Percentiles rank a stretch among this genome's conserved stretches.
These are phyloP conservation scores for Pestalotiopsis sp. DNA, from an alignment of 2,329 filamentous ascomycete species.

Conservation along the genomic window DNA sequence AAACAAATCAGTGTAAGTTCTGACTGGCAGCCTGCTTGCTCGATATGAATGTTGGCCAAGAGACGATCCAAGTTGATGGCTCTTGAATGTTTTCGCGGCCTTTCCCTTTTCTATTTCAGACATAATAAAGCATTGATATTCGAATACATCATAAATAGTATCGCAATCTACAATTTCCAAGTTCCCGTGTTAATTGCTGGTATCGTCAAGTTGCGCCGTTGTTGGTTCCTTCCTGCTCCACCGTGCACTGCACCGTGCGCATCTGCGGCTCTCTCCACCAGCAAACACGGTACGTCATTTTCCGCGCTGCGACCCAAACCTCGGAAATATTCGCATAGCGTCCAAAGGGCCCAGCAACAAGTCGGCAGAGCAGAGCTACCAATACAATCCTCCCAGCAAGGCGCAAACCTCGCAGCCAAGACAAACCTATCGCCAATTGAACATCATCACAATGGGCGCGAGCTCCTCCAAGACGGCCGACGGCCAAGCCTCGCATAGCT, in stretches of 20 bases:
- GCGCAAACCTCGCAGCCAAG: neutral
- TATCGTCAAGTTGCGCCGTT: neutral
- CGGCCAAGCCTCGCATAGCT: conserved; percentile 44
- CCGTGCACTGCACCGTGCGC: neutral
- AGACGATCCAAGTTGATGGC: too few species aligned
- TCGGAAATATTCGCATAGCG: conserved; percentile 10
- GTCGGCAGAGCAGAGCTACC: neutral
- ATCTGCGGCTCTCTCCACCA: neutral
- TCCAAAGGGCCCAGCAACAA: neutral
- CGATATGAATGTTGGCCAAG: too few species aligned
- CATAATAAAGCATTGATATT: too few species aligned
- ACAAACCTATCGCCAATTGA: conserved; percentile 20
- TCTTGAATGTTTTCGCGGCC: too few species aligned
- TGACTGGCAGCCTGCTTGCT: too few species aligned
- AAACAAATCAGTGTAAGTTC: too few species aligned
- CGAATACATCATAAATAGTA: too few species aligned
- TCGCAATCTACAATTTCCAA: too few species aligned
- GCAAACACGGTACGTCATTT: conserved; percentile 11
- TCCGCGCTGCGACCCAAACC: conserved; percentile 6
- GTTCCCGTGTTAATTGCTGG: too few species aligned
- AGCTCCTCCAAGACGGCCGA: conserved; percentile 57
- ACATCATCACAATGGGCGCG: conserved; percentile 55
- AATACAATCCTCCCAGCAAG: neutral
- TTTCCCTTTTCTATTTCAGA: too few species aligned
- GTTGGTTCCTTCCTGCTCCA: neutral